Conservation (phyloP, 768 basidiomycete genomes). For the Suillus tomentosus region DNA sequence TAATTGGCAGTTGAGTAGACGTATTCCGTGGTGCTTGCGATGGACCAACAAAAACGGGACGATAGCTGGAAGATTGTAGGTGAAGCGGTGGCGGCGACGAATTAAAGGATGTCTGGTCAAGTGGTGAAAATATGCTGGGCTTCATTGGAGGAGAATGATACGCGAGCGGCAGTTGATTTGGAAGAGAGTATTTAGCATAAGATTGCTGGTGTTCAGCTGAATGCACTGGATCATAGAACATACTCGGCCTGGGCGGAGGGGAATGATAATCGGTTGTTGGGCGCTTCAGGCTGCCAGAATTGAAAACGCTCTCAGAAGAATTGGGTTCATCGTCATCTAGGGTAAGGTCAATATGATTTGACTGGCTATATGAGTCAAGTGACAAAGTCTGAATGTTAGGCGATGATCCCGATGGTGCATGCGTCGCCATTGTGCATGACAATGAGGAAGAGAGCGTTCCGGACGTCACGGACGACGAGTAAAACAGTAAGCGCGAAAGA, state of each 20-base stretch:
- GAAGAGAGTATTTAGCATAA: slow-evolving; percentile 13
- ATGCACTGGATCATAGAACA: slow-evolving; percentile 24
- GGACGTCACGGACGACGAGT: slow-evolving; percentile 13
- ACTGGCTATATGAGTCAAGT: slow-evolving; percentile 41
- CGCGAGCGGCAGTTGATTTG: slow-evolving; percentile 15
- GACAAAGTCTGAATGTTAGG: slow-evolving; percentile 38
- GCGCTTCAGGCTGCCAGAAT: slow-evolving; percentile 41
- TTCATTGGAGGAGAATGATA: slow-evolving; percentile 22
- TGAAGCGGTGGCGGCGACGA: slow-evolving; percentile 22
- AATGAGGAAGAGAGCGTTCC: slow-evolving; percentile 11
- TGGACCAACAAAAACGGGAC: slow-evolving; percentile 54
- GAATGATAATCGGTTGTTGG: slow-evolving; percentile 37
- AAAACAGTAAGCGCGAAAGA: slow-evolving; percentile 12
- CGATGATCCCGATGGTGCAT: slow-evolving; percentile 33
- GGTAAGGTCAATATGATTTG: slow-evolving; percentile 70
- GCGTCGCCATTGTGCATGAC: slow-evolving; percentile 32
- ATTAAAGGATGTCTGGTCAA: slow-evolving; percentile 6
- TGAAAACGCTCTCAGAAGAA: slow-evolving; percentile 31
- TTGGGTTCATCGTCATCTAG: slow-evolving; percentile 60
- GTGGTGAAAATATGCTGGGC: slow-evolving; percentile 14
- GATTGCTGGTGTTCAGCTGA: slow-evolving; percentile 26
- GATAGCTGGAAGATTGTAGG: slow-evolving; percentile 37
- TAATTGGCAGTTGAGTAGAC: slow-evolving; percentile 29
- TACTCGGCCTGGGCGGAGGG: slow-evolving; percentile 15
- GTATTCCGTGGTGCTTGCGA: slow-evolving; percentile 37